These are phyloP conservation scores for Rosa lucieae DNA, from an alignment of 306 rosid species.

Conservation along the genomic window DNA sequence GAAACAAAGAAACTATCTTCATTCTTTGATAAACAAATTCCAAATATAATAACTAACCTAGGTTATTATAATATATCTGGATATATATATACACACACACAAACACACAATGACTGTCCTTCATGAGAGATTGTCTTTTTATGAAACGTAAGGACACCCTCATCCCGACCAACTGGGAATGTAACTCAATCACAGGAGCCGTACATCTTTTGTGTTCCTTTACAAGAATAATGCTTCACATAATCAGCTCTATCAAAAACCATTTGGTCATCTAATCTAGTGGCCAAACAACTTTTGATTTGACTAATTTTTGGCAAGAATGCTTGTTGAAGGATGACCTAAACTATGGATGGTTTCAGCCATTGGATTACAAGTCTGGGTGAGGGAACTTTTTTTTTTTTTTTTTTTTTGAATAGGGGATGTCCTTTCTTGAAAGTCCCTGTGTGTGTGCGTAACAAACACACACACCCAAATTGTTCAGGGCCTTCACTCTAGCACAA, in stretches of 20 bases:
- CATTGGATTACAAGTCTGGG: not conserved
- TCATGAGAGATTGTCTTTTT: not conserved
- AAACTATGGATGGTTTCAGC: not conserved
- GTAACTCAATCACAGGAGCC: not conserved
- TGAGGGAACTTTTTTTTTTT: not conserved
- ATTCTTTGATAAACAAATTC: not conserved
- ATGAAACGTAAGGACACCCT: not conserved
- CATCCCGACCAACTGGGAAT: not conserved
- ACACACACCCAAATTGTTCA: not conserved
- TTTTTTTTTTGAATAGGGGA: not conserved
- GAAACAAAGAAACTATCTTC: conserved; percentile 9
- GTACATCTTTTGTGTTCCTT: not conserved
- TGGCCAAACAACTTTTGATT: not conserved
- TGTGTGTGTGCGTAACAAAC: not conserved
- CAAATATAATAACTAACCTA: not conserved
- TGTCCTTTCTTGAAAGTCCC: not conserved
- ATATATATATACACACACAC: not conserved
- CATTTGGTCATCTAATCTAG: not conserved
- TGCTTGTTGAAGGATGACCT: conserved; percentile 4
- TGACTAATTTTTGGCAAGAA: not conserved
- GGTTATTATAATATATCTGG: not conserved
- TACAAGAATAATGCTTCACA: not conserved
- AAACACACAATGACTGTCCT: not conserved
- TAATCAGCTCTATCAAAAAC: not conserved
- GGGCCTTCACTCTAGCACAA: not conserved